Conservation (phyloP, 805 yeast species). For the Grigorovia transvaalensis region DNA sequence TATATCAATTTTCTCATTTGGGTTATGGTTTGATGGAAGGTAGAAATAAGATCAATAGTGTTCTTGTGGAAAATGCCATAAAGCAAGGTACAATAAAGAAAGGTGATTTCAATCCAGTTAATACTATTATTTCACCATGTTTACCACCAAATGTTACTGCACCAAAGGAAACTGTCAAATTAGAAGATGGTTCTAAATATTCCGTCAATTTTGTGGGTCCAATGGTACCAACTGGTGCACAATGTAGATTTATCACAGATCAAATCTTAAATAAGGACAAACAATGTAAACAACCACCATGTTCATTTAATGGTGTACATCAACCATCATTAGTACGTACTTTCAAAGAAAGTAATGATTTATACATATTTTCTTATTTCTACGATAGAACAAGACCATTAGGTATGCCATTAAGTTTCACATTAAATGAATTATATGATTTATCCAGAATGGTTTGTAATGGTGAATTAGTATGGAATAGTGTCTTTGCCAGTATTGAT, state of each 20-base stretch:
- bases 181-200: constrained; percentile 38
- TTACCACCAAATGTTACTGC: constrained; percentile 66
- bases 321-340: constrained; percentile 84
- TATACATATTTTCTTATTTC: constrained; percentile 88
- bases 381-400: constrained; percentile 90
- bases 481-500: constrained; percentile 52
- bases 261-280: constrained; percentile 71
- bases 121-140: constrained; percentile 67
- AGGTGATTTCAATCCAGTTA: constrained; percentile 31
- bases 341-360: constrained; percentile 61
- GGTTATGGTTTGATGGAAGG: constrained; percentile 97
- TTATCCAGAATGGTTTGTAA: constrained; percentile 77
- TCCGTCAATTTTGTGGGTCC: constrained; percentile 60
- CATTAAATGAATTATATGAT: constrained; percentile 72
- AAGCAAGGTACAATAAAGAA: constrained; percentile 33
- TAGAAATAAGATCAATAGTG: constrained; percentile 64
- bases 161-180: constrained; percentile 49
- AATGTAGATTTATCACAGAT: constrained; percentile 82
- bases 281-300: constrained; percentile 64
- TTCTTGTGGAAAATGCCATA: constrained; percentile 46
- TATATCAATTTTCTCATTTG: constrained; percentile 90
- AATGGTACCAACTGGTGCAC: constrained; percentile 54
- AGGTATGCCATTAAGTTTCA: constrained; percentile 88
- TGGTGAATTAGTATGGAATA: constrained; percentile 68
- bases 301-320: constrained; percentile 95